Conservation (phyloP, 2,329 filamentous ascomycete species). For the Beauveria australis region DNA sequence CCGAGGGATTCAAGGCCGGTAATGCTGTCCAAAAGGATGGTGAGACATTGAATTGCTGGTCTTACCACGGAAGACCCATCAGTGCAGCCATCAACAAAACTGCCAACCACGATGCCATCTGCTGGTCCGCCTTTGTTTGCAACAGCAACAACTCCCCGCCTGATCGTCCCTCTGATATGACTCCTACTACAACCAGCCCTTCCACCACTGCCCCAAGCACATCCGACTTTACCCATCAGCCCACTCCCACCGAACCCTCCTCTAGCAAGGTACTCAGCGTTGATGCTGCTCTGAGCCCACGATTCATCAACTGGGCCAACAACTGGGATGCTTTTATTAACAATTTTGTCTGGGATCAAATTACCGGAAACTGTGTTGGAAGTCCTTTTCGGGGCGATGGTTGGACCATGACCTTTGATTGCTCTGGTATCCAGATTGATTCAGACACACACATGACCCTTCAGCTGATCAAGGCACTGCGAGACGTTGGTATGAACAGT, state of each 20-base stretch:
- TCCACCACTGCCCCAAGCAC: constrained; percentile 25
- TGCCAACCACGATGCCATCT: constrained; percentile 27
- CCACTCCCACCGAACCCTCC: constrained; percentile 22
- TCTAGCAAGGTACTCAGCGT: constrained; percentile 24
- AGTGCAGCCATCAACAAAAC: constrained; percentile 32
- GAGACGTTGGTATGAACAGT: constrained; percentile 29
- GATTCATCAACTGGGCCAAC: constrained; percentile 32
- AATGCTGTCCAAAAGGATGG: constrained; percentile 32
- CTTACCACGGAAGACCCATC: constrained; percentile 32
- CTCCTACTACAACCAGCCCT: constrained; percentile 26
- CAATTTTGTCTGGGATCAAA: constrained; percentile 32
- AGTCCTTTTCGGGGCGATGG: constrained; percentile 26
- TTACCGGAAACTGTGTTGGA: constrained; percentile 26
- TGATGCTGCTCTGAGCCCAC: constrained; percentile 26
- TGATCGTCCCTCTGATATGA: constrained; percentile 27
- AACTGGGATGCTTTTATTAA: constrained; percentile 32
- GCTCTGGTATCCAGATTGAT: constrained; percentile 29
- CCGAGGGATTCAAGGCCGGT: constrained; percentile 32
- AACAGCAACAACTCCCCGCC: constrained; percentile 28
- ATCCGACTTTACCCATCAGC: constrained; percentile 23
- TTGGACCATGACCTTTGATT: constrained; percentile 29
- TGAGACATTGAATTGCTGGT: constrained; percentile 32
- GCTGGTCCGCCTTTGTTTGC: constrained; percentile 34
- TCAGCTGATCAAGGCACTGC: constrained; percentile 30
- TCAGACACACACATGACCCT: constrained; percentile 32